Base-by-base conservation (phyloP, 164 flowering plant genomes). In the Magnolia officinalis region DNA sequence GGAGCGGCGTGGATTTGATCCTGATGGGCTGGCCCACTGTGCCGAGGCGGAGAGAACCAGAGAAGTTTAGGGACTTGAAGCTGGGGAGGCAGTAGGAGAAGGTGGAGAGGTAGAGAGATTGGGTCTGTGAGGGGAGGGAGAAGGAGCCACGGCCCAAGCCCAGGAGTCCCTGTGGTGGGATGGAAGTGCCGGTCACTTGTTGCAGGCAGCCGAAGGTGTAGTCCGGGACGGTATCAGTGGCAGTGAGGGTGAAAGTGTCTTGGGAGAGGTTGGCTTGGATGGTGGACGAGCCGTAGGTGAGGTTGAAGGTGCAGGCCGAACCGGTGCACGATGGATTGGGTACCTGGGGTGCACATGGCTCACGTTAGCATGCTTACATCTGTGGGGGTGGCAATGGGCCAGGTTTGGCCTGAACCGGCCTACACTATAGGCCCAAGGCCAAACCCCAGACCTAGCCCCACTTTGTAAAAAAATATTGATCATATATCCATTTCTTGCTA, bases 61-160 rank as follows among this genome's bases (percentile, higher is more conserved):
- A 85, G 73, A 91, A 94, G 75, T 86, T 88, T 16, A 70, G 77
- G 9, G 97, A 86, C 80, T 82, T 90, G 84, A 86, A 89, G 84
- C 85, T 86, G n/a, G 98, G 99, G 75, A 96, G 78, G 84, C 98
- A 96, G 80, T 96, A 96, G 18, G 99, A 96, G 84, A 96, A 96
- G 63, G 95, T 92, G 80, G 93, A 88, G 20, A 80, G 75, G 88
- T 92, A 96, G 26, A 91, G 87, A 75, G 63, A 59, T 13, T 88
- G 81, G 72, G 95, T 79, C 75, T 96, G 98, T 19, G 95, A 83
- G 67, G 90, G 71, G 0, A 95, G 83, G 0, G 98, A 93, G 51
- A 94, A 52, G 50, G 98, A 86, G 50, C 99, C 99, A 2, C 99
- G 90, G 75, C 98, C 97, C 55, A 96, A 84, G 70, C 98, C 98